These are phyloP conservation scores for Globisporangium barbulae DNA, from an alignment of 352 stramenopile genomes.

Conservation along the genomic window DNA sequence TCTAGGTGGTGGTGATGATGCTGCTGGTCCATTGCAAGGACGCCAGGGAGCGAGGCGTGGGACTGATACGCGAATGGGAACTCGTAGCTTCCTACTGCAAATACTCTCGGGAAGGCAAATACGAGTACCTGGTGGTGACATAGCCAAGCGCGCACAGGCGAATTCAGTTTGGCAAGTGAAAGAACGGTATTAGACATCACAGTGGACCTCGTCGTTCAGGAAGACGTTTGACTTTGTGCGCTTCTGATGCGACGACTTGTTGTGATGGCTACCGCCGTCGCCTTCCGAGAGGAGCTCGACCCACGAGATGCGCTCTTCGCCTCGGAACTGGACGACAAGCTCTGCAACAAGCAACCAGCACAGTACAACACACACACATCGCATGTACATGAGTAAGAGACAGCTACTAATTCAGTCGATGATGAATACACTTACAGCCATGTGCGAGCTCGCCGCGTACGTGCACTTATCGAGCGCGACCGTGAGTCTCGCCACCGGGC, in stretches of 20 bases:
- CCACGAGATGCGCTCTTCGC: conserved; percentile 13
- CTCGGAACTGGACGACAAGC: conserved; percentile 7
- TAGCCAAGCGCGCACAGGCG: not conserved
- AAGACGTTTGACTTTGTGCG: conserved; percentile 15
- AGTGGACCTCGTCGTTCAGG: conserved; percentile 5
- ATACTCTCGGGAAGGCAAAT: conserved; percentile 20
- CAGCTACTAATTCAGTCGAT: too few relatives aligned
- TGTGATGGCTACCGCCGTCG: not conserved
- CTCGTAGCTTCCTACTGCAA: conserved; percentile 18
- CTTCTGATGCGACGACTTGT: conserved; percentile 7
- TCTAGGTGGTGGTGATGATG: not conserved
- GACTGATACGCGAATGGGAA: conserved; percentile 26
- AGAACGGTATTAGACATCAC: not conserved
- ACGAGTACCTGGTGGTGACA: conserved; percentile 14
- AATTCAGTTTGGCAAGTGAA: not conserved
- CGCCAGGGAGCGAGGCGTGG: conserved; percentile 20
- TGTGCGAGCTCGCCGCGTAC: conserved; percentile 16
- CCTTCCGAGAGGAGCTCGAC: not conserved
- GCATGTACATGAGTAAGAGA: not conserved
- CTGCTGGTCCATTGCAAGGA: not conserved
- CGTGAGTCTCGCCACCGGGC: not conserved
- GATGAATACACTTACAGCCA: not conserved
- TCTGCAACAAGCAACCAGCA: not conserved
- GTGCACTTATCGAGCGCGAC: conserved; percentile 14
- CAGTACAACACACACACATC: not conserved